These are phyloP conservation scores for Aspergillus sp. DNA, from an alignment of 2,329 filamentous ascomycete species.

Conservation along the genomic window DNA sequence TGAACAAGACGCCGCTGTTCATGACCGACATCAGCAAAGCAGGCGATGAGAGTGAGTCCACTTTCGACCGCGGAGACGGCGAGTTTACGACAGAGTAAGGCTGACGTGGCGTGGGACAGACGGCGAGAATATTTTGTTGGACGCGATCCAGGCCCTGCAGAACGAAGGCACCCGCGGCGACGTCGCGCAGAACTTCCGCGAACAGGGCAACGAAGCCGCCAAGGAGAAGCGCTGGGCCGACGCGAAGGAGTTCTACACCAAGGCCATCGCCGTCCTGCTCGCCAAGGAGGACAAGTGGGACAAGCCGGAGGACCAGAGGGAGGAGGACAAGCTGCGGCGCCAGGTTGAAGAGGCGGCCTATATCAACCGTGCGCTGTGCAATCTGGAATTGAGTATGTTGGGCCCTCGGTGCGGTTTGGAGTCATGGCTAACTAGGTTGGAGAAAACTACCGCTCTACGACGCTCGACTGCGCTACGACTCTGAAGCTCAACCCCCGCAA, in stretches of 20 bases:
- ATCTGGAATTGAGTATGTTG: slow-evolving; percentile 70
- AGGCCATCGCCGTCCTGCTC: slow-evolving; percentile 72
- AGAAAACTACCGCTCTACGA: slow-evolving; percentile 85
- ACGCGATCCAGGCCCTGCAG: slow-evolving; percentile 83
- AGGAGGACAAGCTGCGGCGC: slow-evolving; percentile 62
- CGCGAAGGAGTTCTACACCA: slow-evolving; percentile 86
- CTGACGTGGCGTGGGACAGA: slow-evolving; percentile 25
- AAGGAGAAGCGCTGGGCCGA: slow-evolving; percentile 70
- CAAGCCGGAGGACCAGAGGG: slow-evolving; percentile 50
- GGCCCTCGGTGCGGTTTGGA: neutral
- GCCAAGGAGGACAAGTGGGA: slow-evolving; percentile 58
- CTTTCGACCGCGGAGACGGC: neutral
- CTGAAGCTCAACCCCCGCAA: slow-evolving; percentile 76
- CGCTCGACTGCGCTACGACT: slow-evolving; percentile 76
- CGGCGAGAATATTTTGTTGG: slow-evolving; percentile 76
- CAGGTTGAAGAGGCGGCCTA: slow-evolving; percentile 71
- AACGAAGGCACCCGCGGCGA: slow-evolving; percentile 90
- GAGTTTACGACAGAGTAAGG: no score
- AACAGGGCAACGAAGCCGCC: slow-evolving; percentile 89
- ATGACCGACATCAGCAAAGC: slow-evolving; percentile 82
- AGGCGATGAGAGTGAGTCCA: slow-evolving; percentile 49
- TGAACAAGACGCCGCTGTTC: slow-evolving; percentile 79
- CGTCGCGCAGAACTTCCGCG: slow-evolving; percentile 79
- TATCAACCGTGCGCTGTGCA: slow-evolving; percentile 84
- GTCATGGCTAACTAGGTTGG: slow-evolving; percentile 40